Conservation (phyloP, 768 basidiomycete species). For the Strobilomyces confusus region DNA sequence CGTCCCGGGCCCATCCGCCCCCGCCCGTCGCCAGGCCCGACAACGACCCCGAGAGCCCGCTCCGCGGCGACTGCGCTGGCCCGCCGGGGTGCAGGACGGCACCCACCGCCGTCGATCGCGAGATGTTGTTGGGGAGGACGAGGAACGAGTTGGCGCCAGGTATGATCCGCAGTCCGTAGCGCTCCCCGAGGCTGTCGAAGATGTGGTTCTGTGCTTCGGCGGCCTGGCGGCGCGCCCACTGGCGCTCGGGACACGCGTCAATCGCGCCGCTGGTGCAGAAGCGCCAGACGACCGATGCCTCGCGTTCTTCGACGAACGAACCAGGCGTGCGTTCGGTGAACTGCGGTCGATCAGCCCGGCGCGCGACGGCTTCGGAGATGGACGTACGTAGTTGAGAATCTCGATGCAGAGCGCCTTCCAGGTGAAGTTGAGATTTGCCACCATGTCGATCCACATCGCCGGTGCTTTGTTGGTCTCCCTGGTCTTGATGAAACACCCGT, state of each 20-base stretch:
- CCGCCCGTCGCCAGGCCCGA: slow-evolving; percentile 29
- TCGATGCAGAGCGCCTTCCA: slow-evolving; percentile 83
- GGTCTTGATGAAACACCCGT: slow-evolving; percentile 81
- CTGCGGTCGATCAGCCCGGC: slow-evolving; percentile 34
- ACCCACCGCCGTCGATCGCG: slow-evolving; percentile 78
- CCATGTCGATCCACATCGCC: slow-evolving; percentile 73
- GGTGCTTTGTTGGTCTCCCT: slow-evolving; percentile 29
- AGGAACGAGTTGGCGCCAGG: slow-evolving; percentile 79
- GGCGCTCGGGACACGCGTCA: slow-evolving; percentile 54
- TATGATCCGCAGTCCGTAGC: slow-evolving; percentile 79
- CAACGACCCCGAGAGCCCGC: slow-evolving; percentile 32
- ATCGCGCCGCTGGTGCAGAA: slow-evolving; percentile 64
- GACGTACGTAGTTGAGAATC: slow-evolving; percentile 76
- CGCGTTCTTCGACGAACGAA: slow-evolving; percentile 79
- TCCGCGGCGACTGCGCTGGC: slow-evolving; percentile 35
- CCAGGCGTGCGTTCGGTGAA: slow-evolving; percentile 88
- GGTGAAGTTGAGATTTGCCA: slow-evolving; percentile 68
- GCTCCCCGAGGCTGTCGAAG: slow-evolving; percentile 82
- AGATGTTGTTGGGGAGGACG: slow-evolving; percentile 78
- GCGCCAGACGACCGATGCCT: slow-evolving; percentile 80
- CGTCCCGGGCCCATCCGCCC: neutral
- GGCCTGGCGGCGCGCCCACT: slow-evolving; percentile 83
- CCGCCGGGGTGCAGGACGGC: slow-evolving; percentile 70
- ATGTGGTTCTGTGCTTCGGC: slow-evolving; percentile 92
- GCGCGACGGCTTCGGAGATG: neutral